Base-by-base conservation (phyloP, 768 basidiomycete genomes). In the Calvatia gigantea region DNA sequence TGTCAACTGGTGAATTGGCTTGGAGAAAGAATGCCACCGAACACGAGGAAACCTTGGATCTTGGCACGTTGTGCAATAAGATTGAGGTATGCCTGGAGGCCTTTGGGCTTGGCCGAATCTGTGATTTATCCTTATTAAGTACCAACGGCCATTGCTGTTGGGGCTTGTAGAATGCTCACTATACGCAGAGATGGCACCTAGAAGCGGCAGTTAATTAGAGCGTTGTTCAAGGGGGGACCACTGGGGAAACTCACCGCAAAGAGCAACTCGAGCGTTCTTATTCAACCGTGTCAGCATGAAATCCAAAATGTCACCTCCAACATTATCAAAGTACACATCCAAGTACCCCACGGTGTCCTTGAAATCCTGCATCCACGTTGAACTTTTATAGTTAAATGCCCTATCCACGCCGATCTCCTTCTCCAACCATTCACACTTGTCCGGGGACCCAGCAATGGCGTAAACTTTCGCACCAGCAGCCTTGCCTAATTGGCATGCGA, bases 301-400 rank as follows among this genome's bases (percentile, higher is more conserved):
- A 66, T 96, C 87, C 53, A 98, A 75, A 35, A 93, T 89, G 28
- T 91, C 88, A 67, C 84, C 85, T 23, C 84, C 86, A 49, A 91
- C 89, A 57, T 91, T 91, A 67, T 93, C 91, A 62, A 94, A 94
- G 68, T 76, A 92, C 1, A 89, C 87, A 61, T 95, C 90, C n/a
- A 93, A 61, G 61, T 85, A 89, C 2, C 89, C 89, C 43, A 89
- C 79, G 38, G 78, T 68, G 67, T 84, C 71, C 70, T 85, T 90
- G 70, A 96, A 85, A 43, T 94, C 85, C 15, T 80, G 67, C 51
- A 69, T 71, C 74, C 94, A 96, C 14, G 77, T 81, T 25, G 77
- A 69, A 64, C 81, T 82, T 72, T 95, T 98, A 75, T 98, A 98
- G 67, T 97, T 90, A 65, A 97, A 72, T 2, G 87, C 90, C 51